Conservation (phyloP, 768 basidiomycete species). For the Leucosporidium yakuticum region DNA sequence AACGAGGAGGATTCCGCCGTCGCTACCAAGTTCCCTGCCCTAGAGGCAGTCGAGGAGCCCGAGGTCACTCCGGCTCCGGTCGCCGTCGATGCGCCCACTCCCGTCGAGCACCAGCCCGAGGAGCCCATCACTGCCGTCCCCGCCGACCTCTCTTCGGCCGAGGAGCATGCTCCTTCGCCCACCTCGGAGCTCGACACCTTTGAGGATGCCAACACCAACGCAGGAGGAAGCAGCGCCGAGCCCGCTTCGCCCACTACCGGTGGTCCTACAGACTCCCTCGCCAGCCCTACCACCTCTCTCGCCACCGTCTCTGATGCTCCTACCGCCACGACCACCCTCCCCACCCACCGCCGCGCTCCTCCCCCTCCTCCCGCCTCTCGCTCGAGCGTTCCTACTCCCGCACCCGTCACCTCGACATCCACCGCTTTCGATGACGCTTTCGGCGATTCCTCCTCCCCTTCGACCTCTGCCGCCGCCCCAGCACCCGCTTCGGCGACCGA, state of each 20-base stretch:
- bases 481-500: neutral
- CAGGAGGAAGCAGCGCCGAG: neutral
- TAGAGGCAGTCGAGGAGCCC: neutral
- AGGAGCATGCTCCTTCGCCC: neutral
- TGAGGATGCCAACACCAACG: neutral
- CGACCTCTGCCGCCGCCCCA: neutral
- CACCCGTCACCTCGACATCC: neutral
- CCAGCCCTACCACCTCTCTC: neutral
- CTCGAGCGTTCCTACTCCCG: neutral
- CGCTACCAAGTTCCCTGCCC: neutral
- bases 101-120: conserved; percentile 1
- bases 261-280: neutral
- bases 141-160: neutral
- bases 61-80: no score
- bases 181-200: conserved; percentile 1
- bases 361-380: neutral
- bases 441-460: conserved; percentile 1
- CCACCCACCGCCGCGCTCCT: neutral
- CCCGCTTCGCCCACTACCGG: neutral
- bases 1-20: neutral
- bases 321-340: neutral
- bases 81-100: no score
- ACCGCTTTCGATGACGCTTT: conserved; percentile 37
- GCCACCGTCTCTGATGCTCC: neutral
- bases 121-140: neutral